Conservation (phyloP, 2,329 filamentous ascomycete genomes). For the Xylariales sp. region DNA sequence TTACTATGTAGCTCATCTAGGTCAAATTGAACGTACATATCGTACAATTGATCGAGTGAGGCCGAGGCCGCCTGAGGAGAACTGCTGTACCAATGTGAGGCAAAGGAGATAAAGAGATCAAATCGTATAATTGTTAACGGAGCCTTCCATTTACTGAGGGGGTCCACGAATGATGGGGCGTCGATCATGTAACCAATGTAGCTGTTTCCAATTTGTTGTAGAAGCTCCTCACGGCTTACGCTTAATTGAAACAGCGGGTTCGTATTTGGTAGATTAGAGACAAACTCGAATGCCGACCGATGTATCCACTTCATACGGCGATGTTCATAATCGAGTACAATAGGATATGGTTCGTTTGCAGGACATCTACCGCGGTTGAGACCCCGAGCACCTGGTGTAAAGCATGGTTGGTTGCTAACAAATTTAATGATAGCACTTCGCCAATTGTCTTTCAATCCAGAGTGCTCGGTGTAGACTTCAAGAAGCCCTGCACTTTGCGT, state of each 20-base stretch:
- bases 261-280: neutral
- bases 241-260: neutral
- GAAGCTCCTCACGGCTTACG: neutral
- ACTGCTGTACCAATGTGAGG: neutral
- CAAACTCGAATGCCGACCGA: conserved; percentile 33
- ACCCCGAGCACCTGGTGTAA: neutral
- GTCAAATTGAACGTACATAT: neutral
- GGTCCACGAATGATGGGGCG: neutral
- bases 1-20: too few species aligned
- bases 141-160: too few species aligned
- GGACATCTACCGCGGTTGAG: conserved; percentile 3
- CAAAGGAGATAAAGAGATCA: neutral
- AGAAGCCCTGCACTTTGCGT: conserved; percentile 28
- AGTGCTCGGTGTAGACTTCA: conserved; percentile 1
- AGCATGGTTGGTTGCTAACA: neutral
- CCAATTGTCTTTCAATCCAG: neutral
- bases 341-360: conserved; percentile 14
- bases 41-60: conserved; percentile 14
- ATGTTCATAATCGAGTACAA: conserved; percentile 12
- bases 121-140: neutral
- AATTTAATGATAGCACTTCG: neutral
- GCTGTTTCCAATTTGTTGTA: conserved; percentile 6
- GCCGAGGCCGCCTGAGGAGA: conserved; percentile 1
- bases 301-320: conserved; percentile 27
- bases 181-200: neutral